Conservation (phyloP, 2,329 filamentous ascomycete genomes). For the Talaromyces funiculosus region DNA sequence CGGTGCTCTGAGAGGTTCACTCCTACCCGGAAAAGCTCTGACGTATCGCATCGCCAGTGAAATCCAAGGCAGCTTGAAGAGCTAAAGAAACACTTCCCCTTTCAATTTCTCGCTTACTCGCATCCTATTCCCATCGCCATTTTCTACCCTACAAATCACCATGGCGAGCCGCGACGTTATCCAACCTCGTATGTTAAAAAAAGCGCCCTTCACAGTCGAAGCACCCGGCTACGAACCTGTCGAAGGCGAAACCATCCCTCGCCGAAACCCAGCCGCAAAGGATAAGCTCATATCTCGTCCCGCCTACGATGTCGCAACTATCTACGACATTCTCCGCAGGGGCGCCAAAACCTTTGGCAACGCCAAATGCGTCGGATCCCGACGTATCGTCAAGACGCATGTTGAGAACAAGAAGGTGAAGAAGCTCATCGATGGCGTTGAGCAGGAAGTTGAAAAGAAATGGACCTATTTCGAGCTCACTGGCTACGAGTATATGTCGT, state of each 20-base stretch:
- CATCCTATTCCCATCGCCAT: neutral
- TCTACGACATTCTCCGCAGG: slow-evolving; percentile 71
- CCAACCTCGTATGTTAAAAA: slow-evolving; percentile 54
- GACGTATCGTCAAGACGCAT: slow-evolving; percentile 70
- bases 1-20: neutral
- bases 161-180: slow-evolving; percentile 20
- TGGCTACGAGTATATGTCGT: slow-evolving; percentile 69
- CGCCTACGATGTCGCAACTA: slow-evolving; percentile 64
- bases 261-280: slow-evolving; percentile 65
- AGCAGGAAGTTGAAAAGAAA: slow-evolving; percentile 77
- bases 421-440: slow-evolving; percentile 77
- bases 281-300: slow-evolving; percentile 63
- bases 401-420: slow-evolving; percentile 82
- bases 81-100: neutral
- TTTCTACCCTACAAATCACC: neutral
- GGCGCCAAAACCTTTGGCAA: slow-evolving; percentile 60
- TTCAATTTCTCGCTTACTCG: neutral
- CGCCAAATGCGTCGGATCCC: slow-evolving; percentile 62
- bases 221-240: slow-evolving; percentile 61
- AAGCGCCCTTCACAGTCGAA: slow-evolving; percentile 70
- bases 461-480: slow-evolving; percentile 88
- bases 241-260: slow-evolving; percentile 77
- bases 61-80: neutral
- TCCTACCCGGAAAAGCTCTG: neutral
- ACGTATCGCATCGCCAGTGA: neutral